Conservation (phyloP, 495 filamentous ascomycete genomes). For the Thozetella sp. region DNA sequence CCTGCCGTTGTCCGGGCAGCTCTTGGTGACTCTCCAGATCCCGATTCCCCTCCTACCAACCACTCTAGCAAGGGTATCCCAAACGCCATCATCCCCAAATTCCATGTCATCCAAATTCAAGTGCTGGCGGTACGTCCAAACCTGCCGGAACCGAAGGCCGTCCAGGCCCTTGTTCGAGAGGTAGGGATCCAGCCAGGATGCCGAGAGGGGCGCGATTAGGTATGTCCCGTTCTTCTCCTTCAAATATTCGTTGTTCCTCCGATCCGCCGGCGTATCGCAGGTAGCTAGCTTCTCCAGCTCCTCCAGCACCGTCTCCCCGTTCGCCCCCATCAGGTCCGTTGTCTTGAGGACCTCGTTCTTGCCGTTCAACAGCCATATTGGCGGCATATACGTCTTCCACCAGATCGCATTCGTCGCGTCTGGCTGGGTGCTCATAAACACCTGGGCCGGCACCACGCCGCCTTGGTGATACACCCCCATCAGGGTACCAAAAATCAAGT, state of each 20-base stretch:
- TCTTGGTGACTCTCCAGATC: slow-evolving; percentile 74
- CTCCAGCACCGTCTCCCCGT: slow-evolving; percentile 59
- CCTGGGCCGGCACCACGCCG: slow-evolving; percentile 83
- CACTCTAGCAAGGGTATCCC: slow-evolving; percentile 72
- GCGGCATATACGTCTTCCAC: slow-evolving; percentile 98
- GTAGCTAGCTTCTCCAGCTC: slow-evolving; percentile 58
- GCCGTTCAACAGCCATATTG: slow-evolving; percentile 85
- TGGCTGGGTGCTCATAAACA: slow-evolving; percentile 58
- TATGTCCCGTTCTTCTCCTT: slow-evolving; percentile 59
- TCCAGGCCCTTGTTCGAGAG: slow-evolving; percentile 45
- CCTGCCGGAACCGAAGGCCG: slow-evolving; percentile 57
- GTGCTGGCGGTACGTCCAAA: slow-evolving; percentile 76
- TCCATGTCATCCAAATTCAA: slow-evolving; percentile 93
- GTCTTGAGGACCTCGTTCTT: slow-evolving; percentile 71
- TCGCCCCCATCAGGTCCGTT: slow-evolving; percentile 80
- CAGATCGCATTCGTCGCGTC: slow-evolving; percentile 75
- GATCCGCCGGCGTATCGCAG: slow-evolving; percentile 57
- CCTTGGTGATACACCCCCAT: slow-evolving; percentile 97
- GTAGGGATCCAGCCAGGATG: slow-evolving; percentile 70
- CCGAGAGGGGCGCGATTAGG: slow-evolving; percentile 71
- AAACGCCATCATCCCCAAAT: slow-evolving; percentile 80
- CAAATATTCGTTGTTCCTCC: slow-evolving; percentile 47
- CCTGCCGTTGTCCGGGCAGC: slow-evolving; percentile 27
- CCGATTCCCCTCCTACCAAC: slow-evolving; percentile 79
- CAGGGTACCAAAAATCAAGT: slow-evolving; percentile 71